Evolutionary conservation across 306 rosid species (phyloP).

Genomic region (Cucurbita pepo): DNA sequence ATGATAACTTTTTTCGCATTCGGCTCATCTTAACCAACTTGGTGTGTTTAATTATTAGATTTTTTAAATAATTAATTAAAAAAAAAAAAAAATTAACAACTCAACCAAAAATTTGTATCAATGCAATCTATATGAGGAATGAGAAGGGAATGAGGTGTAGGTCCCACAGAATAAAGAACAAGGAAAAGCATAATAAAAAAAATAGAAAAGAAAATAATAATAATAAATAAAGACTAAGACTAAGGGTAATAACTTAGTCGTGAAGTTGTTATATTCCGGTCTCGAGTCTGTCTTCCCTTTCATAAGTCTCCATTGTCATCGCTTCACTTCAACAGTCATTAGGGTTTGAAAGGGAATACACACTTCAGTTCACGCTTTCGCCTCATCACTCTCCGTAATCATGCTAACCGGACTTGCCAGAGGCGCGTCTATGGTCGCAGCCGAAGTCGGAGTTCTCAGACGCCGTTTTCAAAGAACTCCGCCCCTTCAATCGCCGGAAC

Average conservation of each 20-base stretch:
- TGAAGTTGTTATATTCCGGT: not conserved
- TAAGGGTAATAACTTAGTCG: not conserved
- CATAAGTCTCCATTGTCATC: not conserved
- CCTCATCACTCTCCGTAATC: not conserved
- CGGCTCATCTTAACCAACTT: too few species aligned
- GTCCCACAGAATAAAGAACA: too few species aligned
- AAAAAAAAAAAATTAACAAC: too few species aligned
- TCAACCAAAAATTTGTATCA: too few species aligned
- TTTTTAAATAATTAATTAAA: too few species aligned
- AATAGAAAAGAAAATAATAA: too few species aligned
- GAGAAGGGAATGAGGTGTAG: too few species aligned
- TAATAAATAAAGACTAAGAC: not conserved
- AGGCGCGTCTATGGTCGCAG: slow-evolving; percentile 32
- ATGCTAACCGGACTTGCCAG: slow-evolving; percentile 20
- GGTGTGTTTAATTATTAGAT: too few species aligned
- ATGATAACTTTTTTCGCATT: too few species aligned
- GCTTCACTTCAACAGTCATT: not conserved
- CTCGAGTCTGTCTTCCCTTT: not conserved
- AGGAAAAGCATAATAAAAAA: not conserved
- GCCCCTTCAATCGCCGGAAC: slow-evolving; percentile 12
- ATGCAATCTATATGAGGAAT: too few species aligned
- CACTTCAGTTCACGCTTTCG: not conserved
- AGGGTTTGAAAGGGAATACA: not conserved
- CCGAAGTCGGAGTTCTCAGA: slow-evolving; percentile 24
- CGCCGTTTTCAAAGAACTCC: slow-evolving; percentile 14